These are phyloP conservation scores for Leccinellum luteum DNA, from an alignment of 768 basidiomycete genomes.

Conservation along the genomic window DNA sequence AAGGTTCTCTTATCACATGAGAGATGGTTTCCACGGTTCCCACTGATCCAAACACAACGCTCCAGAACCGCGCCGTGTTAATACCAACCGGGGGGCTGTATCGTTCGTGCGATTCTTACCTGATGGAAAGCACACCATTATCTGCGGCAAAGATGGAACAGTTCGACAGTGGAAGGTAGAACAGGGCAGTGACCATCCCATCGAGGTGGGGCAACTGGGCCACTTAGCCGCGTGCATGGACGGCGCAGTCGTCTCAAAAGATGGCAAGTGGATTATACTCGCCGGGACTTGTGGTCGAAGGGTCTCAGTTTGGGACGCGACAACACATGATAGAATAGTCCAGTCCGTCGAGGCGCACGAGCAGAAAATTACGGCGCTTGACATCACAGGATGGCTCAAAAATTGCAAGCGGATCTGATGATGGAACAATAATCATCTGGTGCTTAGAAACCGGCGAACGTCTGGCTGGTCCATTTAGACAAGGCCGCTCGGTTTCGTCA, in stretches of 20 bases:
- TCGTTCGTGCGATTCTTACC: slow-evolving; percentile 12
- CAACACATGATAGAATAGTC: slow-evolving; percentile 2
- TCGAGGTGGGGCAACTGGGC: background rate
- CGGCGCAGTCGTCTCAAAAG: slow-evolving; percentile 8
- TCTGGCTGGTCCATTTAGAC: slow-evolving; percentile 20
- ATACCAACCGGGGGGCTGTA: background rate
- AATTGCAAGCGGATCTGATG: slow-evolving; percentile 22
- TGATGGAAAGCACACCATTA: slow-evolving; percentile 8
- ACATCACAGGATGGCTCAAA: slow-evolving; percentile 16
- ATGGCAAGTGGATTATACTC: slow-evolving; percentile 17
- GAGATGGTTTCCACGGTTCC: background rate
- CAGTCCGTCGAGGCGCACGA: slow-evolving; percentile 12
- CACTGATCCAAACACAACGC: background rate
- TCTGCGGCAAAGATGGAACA: slow-evolving; percentile 5
- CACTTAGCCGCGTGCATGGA: background rate
- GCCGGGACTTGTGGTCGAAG: background rate
- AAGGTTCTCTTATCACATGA: background rate
- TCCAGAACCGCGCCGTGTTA: slow-evolving; percentile 6
- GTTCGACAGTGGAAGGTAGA: slow-evolving; percentile 9
- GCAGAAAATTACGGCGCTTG: slow-evolving; percentile 17
- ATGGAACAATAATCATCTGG: slow-evolving; percentile 23
- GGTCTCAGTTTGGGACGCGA: slow-evolving; percentile 10
- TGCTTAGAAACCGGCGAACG: slow-evolving; percentile 12
- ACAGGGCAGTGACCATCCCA: background rate
- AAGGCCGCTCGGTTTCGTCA: slow-evolving; percentile 6